Percentiles rank a stretch among this genome's conserved stretches.
These are phyloP conservation scores for Ulota crispa DNA, from an alignment of 225 moss, liverwort and hornwort species.

Conservation along the genomic window DNA sequence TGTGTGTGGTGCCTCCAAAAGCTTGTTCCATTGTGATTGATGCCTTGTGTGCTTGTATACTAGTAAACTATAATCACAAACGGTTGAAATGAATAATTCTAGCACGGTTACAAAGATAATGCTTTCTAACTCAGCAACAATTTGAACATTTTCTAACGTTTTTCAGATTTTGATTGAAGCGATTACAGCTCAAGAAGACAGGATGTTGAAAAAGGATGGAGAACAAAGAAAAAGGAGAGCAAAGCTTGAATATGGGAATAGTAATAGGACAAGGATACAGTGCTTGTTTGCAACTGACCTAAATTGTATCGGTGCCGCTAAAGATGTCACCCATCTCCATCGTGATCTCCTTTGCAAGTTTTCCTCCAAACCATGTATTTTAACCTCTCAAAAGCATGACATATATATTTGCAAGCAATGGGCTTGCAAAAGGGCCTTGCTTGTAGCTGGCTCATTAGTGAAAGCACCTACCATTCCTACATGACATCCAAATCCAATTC, in stretches of 20 bases:
- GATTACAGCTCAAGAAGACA: background rate
- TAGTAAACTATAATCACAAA: background rate
- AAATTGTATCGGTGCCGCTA: conserved; percentile 89
- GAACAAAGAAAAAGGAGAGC: background rate
- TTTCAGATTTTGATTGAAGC: background rate
- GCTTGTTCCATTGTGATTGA: too few relatives aligned
- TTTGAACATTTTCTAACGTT: background rate
- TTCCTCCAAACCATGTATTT: conserved; percentile 98
- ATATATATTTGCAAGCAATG: conserved; percentile 90
- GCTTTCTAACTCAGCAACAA: background rate
- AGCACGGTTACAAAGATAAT: background rate
- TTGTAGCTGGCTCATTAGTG: conserved; percentile 95
- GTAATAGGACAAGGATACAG: too few relatives aligned
- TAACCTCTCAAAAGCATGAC: conserved; percentile 93
- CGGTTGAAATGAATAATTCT: background rate
- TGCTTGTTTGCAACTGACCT: conserved; percentile 41
- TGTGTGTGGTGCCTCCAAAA: too few relatives aligned
- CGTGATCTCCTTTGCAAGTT: conserved; percentile 78
- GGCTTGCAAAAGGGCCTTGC: conserved; percentile 86
- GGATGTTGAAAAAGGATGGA: background rate
- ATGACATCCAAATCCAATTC: too few relatives aligned
- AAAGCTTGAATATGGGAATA: background rate
- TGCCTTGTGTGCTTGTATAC: too few relatives aligned
- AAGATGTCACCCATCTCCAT: conserved; percentile 91
- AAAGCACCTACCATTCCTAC: conserved; percentile 93